Conservation (phyloP, 805 yeast genomes). For the Jamesozyma spencerorum region DNA sequence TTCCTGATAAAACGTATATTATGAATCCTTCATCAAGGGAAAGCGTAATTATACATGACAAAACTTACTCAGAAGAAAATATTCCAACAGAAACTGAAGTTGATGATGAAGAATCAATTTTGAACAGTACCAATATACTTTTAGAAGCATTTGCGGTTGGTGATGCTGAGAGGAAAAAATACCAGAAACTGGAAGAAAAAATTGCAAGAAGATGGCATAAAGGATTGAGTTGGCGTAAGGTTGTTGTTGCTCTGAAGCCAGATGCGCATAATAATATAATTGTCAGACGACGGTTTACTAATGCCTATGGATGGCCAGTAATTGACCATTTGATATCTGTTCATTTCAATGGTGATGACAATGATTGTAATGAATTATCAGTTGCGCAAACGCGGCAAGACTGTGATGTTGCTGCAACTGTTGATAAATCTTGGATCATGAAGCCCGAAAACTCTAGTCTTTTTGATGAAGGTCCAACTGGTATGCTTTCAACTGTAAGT, state of each 20-base stretch:
- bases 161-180: conserved; percentile 50
- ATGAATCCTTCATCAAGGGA: conserved; percentile 54
- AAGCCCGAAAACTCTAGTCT: conserved; percentile 24
- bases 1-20: conserved; percentile 53
- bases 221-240: conserved; percentile 83
- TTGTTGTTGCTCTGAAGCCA: conserved; percentile 72
- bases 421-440: conserved; percentile 41
- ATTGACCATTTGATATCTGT: conserved; percentile 53
- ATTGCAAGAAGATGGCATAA: conserved; percentile 86
- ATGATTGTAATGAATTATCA: no score
- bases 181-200: conserved; percentile 65
- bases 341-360: conserved; percentile 40
- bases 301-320: conserved; percentile 81
- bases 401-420: not conserved
- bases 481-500: conserved; percentile 54
- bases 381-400: no score
- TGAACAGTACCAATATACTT: conserved; percentile 20
- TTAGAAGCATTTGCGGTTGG: conserved; percentile 28
- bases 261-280: conserved; percentile 93
- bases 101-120: conserved; percentile 7
- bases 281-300: conserved; percentile 79
- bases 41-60: conserved; percentile 59
- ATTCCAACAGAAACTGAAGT: conserved; percentile 30
- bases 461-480: conserved; percentile 60
- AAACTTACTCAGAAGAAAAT: conserved; percentile 44